Base-by-base conservation (phyloP, 192 early-diverging fungal genomes). In the Paraglomus occultum region DNA sequence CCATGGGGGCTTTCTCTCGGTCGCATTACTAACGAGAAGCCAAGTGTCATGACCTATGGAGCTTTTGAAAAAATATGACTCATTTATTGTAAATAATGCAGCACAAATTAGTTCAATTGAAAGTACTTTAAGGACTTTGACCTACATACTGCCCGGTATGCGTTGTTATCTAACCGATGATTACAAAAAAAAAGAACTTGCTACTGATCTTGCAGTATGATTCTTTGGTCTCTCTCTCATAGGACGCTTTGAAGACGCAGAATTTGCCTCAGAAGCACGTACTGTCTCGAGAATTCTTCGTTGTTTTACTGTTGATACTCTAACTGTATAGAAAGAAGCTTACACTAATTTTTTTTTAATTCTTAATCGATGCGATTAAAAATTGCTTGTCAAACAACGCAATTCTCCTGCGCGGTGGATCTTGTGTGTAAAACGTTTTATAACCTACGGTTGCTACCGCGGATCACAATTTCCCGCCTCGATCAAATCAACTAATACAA, bases 171-270 rank as follows among this genome's bases (percentile, higher is more conserved):
- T 31, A 31, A 31, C 31, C 3, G 3, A 31, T 31, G 31, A 31
- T 31, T 31, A 31, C 31, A 31, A 31, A 31, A 15, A 17, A 5
- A 8, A 51, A 2, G 15, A 44, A 22, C 2, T 39, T 44, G 17
- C 44, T 49, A n/a, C n/a, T 55, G 17, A 44, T 39, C 40, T 12
- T 46, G 22, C 40, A n/a, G 20, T 42, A 39, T 14, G n/a, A n/a
- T n/a, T 47, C n/a, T 7, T 51, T 12, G 48, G 47, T 52, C 50
- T 20, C 23, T 58, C 47, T 64, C 14, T 55, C 45, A 49, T 76
- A 91, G 92, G 95, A 55, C 89, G 96, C 10, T 98, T 98, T 76
- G 86, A 89, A 44, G 91, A 96, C 75, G 87, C 94, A 15, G 96
- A 98, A 73, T 82, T 98, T 45, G 91, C 90, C 9, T 94, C 94